Evolutionary conservation across 352 stramenopile species (phyloP), one percentile per base, ranked within the genome.

Genomic region (Globisporangium solare): DNA sequence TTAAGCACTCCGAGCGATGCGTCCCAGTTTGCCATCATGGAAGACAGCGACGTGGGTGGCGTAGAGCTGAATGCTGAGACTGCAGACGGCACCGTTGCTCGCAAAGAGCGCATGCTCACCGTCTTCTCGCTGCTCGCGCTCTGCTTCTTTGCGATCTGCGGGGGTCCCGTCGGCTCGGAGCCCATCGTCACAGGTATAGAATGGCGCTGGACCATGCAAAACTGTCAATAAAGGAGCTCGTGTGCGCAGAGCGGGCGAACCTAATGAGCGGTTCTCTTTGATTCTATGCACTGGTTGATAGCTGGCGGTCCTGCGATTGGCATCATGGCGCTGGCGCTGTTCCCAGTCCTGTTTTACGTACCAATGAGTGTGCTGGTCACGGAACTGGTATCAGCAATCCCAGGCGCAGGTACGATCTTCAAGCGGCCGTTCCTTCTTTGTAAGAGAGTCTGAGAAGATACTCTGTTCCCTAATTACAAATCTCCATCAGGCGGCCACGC

Each of bases 81-180:
- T 8, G 6, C 56, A 6, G 31, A 69, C 53, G 32, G 47, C 13
- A 50, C 37, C 39, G 32, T 21, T 55, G 40, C 56, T 8, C 22
- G 42, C 27, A 41, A 49, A n/a, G 1, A 43, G 17, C 68, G 60
- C 32, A 51, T 78, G 27, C 58, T 87, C 54, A 74, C 72, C 21
- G 78, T 61, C 0, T 35, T 66, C 17, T 56, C 59, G 17, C 58
- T 88, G 21, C 59, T 86, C n/a, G 73, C 73, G 27, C 59, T 88
- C 51, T 72, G 66, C 57, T 88, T 83, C 63, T 86, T 86, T 65
- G 51, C 70, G 0, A 69, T 83, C 18, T 71, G 67, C 40, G 74
- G 73, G 31, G 78, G 73, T 0, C 74, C 77, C 0, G 64, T 69
- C 35, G 68, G 74, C 21, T 76, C 70, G 3, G 74, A 88, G 49